A percentile compares a stretch with the other conserved stretches of the same genome.
These are phyloP conservation scores for Cercospora janseana DNA, from an alignment of 2,329 filamentous ascomycete species.

Conservation along the genomic window DNA sequence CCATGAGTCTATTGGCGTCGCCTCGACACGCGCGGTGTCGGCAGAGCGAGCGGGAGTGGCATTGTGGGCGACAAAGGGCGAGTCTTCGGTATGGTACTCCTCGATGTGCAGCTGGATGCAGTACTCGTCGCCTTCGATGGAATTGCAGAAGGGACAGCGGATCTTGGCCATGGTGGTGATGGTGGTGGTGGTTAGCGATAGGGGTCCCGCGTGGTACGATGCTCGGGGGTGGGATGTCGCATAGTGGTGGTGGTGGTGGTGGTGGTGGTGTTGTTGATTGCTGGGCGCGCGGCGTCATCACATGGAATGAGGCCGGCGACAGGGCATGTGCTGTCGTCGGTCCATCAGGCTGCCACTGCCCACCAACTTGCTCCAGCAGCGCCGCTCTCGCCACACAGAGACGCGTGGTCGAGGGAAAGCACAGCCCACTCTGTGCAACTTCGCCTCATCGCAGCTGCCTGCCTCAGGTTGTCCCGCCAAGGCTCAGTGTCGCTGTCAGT, in stretches of 20 bases:
- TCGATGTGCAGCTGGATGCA: slow-evolving; percentile 37
- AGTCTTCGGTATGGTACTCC: slow-evolving; percentile 34
- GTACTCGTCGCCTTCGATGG: slow-evolving; percentile 28
- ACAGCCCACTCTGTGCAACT: slow-evolving; percentile 4
- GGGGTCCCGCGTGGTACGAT: slow-evolving; percentile 1
- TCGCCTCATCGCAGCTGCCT: not conserved
- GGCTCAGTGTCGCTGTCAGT: not conserved
- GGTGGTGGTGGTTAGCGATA: slow-evolving; percentile 7
- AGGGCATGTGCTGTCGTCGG: too few species aligned
- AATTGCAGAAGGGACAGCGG: slow-evolving; percentile 35
- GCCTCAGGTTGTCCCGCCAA: not conserved
- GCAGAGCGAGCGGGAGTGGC: not conserved
- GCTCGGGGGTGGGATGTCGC: slow-evolving; percentile 1
- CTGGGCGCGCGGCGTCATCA: too few species aligned
- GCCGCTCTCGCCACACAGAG: not conserved
- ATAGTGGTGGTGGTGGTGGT: slow-evolving; percentile 6
- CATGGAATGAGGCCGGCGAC: too few species aligned
- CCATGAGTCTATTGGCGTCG: slow-evolving; percentile 28
- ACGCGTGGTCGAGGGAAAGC: slow-evolving; percentile 2
- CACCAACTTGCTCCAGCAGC: not conserved
- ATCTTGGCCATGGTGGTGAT: slow-evolving; percentile 27
- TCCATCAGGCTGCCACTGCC: not conserved
- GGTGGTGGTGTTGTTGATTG: not conserved
- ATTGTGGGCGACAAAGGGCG: slow-evolving; percentile 24
- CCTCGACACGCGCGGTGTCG: slow-evolving; percentile 6